Conservation (phyloP, 1,139 yeast species). For the Candida smagusa region DNA sequence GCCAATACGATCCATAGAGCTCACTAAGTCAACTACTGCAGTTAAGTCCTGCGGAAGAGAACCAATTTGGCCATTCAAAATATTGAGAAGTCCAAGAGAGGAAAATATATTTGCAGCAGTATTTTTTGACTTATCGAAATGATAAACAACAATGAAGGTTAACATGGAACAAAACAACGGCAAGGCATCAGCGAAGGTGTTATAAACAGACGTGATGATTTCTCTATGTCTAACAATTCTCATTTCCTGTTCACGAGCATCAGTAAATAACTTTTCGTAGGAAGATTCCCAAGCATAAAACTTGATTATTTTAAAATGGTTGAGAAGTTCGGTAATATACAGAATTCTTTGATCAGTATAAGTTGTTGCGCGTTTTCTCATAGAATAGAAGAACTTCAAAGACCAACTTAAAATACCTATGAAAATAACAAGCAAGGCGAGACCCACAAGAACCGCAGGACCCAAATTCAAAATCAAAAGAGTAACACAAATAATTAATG, state of each 20-base stretch:
- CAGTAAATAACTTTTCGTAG: slow-evolving; percentile 43
- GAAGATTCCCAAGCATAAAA: slow-evolving; percentile 68
- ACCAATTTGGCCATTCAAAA: slow-evolving; percentile 48
- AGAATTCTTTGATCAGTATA: slow-evolving; percentile 59
- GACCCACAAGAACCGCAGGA: slow-evolving; percentile 55
- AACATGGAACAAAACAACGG: slow-evolving; percentile 71
- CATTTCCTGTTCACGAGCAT: slow-evolving; percentile 48
- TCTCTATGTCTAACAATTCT: slow-evolving; percentile 47
- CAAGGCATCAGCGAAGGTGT: slow-evolving; percentile 55
- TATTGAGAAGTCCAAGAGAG: slow-evolving; percentile 70
- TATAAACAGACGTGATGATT: slow-evolving; percentile 52
- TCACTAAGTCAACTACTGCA: slow-evolving; percentile 61
- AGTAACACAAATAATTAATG: slow-evolving; percentile 60
- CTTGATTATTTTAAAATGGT: slow-evolving; percentile 65
- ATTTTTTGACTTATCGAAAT: slow-evolving; percentile 36
- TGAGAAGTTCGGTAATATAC: slow-evolving; percentile 59
- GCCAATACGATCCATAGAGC: slow-evolving; percentile 61
- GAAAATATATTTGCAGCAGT: slow-evolving; percentile 73
- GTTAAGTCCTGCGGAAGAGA: slow-evolving; percentile 71
- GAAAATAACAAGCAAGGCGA: slow-evolving; percentile 35
- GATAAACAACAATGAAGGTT: slow-evolving; percentile 68
- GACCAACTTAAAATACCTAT: slow-evolving; percentile 29
- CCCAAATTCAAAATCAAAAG: slow-evolving; percentile 69
- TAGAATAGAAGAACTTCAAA: slow-evolving; percentile 37
- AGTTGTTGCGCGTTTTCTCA: slow-evolving; percentile 43